Conservation (phyloP, 495 filamentous ascomycete genomes). For the Staphylotrichum tortipilum region DNA sequence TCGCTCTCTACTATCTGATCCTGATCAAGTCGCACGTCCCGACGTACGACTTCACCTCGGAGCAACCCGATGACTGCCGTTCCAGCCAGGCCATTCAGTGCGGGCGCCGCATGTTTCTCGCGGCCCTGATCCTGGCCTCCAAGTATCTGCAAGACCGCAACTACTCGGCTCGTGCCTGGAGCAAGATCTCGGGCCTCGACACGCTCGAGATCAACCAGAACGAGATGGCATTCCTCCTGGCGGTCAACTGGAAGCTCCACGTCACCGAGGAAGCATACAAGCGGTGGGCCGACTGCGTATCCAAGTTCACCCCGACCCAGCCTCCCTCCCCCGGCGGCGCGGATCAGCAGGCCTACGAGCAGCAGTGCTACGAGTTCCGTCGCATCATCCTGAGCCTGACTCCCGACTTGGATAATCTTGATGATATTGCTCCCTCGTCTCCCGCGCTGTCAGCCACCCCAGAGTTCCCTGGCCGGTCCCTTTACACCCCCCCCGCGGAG, state of each 20-base stretch:
- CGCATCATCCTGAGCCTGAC: conserved; percentile 68
- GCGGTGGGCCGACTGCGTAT: conserved; percentile 83
- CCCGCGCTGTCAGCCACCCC: conserved; percentile 19
- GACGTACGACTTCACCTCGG: conserved; percentile 69
- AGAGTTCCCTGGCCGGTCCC: conserved; percentile 27
- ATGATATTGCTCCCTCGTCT: conserved; percentile 32
- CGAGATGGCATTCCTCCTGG: conserved; percentile 83
- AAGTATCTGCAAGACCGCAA: conserved; percentile 98
- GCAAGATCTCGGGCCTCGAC: conserved; percentile 90
- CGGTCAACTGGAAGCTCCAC: conserved; percentile 90
- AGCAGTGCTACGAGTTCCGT: conserved; percentile 57
- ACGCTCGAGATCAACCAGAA: conserved; percentile 92
- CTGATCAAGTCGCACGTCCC: conserved; percentile 89
- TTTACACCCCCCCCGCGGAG: conserved; percentile 24
- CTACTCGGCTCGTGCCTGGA: conserved; percentile 95
- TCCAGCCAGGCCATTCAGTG: conserved; percentile 80
- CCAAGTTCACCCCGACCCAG: conserved; percentile 69
- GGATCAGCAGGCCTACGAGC: conserved; percentile 31
- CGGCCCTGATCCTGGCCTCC: conserved; percentile 84
- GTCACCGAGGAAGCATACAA: conserved; percentile 82
- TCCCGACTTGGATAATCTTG: conserved; percentile 63
- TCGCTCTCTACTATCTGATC: conserved; percentile 92
- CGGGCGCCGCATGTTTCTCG: conserved; percentile 94
- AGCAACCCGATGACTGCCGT: conserved; percentile 69
- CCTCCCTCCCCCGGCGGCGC: conserved; percentile 49